These are phyloP conservation scores for Paspalum vaginatum DNA, from an alignment of 176 grass and related monocot species.

Conservation along the genomic window DNA sequence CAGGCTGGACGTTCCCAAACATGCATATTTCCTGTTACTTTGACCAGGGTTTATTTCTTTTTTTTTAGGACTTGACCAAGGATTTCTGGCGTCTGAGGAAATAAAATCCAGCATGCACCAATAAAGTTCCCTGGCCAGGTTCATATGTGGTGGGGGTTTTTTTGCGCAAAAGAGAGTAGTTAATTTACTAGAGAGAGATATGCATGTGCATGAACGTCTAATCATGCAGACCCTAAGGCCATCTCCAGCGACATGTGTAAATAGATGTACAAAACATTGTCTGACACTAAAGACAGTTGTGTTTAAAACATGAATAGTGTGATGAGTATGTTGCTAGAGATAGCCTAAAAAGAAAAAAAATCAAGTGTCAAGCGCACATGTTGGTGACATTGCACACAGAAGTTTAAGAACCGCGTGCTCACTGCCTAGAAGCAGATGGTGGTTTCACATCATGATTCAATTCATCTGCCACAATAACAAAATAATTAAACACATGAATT, in stretches of 20 bases:
- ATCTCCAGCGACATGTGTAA: too few relatives aligned
- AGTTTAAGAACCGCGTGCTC: not conserved
- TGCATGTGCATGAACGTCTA: not conserved
- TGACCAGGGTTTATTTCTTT: not conserved
- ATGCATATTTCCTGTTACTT: not conserved
- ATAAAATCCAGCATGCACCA: too few relatives aligned
- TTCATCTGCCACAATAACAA: not conserved
- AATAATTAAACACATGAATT: not conserved
- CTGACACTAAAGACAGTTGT: too few relatives aligned
- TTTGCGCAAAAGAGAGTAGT: too few relatives aligned
- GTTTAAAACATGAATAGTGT: too few relatives aligned
- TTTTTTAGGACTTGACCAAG: not conserved
- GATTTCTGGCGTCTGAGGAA: too few relatives aligned
- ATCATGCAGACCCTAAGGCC: not conserved
- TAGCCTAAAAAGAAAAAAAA: too few relatives aligned
- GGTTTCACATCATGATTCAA: not conserved
- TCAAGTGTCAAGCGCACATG: not conserved
- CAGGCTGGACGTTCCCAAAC: slow-evolving; percentile 19
- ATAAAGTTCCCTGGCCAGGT: too few relatives aligned
- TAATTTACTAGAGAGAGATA: too few relatives aligned
- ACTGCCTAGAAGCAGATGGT: not conserved
- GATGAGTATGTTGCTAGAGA: too few relatives aligned
- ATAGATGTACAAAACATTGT: too few relatives aligned
- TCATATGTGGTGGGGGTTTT: too few relatives aligned
- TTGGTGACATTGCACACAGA: not conserved